Conservation (phyloP, 176 grass and related monocot genomes). For the Triticum monococcum region DNA sequence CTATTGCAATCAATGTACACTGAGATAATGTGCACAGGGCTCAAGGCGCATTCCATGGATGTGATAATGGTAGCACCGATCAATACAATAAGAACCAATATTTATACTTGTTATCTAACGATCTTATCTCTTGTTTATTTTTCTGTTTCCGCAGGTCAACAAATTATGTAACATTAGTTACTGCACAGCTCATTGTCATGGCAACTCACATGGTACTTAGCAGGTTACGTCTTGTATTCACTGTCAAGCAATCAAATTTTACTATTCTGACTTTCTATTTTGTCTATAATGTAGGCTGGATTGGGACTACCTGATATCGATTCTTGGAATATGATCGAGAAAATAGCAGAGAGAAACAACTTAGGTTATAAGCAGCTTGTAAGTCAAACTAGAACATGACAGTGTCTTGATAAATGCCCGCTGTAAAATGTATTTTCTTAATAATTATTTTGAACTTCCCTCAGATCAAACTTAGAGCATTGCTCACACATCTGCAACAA, state of each 20-base stretch:
- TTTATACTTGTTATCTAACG: conserved; percentile 13
- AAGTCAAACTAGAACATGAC: conserved; percentile 44
- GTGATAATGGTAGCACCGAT: neutral
- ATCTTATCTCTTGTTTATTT: conserved; percentile 17
- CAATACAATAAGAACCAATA: neutral
- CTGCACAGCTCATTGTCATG: conserved; percentile 89
- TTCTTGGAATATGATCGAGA: conserved; percentile 99
- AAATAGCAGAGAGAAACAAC: conserved; percentile 98
- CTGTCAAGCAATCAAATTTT: neutral
- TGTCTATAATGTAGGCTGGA: conserved; percentile 69
- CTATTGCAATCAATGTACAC: neutral
- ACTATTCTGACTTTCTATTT: conserved; percentile 39
- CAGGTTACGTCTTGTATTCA: conserved; percentile 21
- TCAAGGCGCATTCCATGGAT: conserved; percentile 20
- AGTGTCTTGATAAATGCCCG: conserved; percentile 11
- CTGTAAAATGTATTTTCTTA: conserved; percentile 19
- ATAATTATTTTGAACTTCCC: conserved; percentile 27
- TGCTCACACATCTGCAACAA: conserved; percentile 96
- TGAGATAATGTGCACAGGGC: neutral
- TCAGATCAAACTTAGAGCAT: conserved; percentile 94
- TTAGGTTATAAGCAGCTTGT: conserved; percentile 98
- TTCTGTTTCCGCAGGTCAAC: conserved; percentile 59
- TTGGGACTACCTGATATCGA: conserved; percentile 89
- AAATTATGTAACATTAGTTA: conserved; percentile 91
- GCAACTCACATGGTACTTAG: conserved; percentile 92